A percentile compares a stretch with the other conserved stretches of the same genome.
Conservation (phyloP, 257 asterid genomes). For the Lycium barbarum region DNA sequence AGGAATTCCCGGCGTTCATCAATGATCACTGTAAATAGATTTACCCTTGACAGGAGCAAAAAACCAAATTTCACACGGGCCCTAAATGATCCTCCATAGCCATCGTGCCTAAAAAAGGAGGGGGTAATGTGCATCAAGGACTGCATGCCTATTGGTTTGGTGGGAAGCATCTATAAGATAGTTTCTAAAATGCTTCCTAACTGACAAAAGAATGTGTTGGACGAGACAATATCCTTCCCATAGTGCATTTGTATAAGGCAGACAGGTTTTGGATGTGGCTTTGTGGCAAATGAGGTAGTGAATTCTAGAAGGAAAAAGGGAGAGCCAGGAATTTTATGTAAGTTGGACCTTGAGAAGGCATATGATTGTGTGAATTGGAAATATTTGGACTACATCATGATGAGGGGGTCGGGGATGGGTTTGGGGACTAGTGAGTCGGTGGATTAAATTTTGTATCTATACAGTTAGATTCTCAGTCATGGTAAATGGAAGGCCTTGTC, state of each 20-base stretch:
- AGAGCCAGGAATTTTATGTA: not conserved
- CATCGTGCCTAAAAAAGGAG: not conserved
- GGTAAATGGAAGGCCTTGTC: not conserved
- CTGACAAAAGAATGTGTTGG: not conserved
- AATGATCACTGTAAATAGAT: too few species aligned
- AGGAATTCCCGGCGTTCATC: too few species aligned
- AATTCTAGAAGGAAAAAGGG: not conserved
- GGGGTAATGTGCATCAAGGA: not conserved
- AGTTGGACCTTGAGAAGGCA: not conserved
- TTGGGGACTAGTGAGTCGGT: too few species aligned
- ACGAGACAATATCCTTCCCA: not conserved
- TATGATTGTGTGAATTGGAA: not conserved
- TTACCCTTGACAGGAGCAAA: too few species aligned
- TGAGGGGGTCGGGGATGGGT: not conserved
- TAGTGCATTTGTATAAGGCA: constrained; percentile 1
- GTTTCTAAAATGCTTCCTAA: not conserved
- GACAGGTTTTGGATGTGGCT: not conserved
- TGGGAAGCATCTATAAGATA: not conserved
- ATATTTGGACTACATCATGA: not conserved
- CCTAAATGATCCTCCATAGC: not conserved
- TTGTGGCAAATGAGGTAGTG: not conserved
- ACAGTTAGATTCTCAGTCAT: not conserved
- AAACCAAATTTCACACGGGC: too few species aligned
- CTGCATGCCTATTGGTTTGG: not conserved
- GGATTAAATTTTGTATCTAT: not conserved